These are phyloP conservation scores for Citeromyces matritensis DNA, from an alignment of 805 yeast species.

Conservation along the genomic window DNA sequence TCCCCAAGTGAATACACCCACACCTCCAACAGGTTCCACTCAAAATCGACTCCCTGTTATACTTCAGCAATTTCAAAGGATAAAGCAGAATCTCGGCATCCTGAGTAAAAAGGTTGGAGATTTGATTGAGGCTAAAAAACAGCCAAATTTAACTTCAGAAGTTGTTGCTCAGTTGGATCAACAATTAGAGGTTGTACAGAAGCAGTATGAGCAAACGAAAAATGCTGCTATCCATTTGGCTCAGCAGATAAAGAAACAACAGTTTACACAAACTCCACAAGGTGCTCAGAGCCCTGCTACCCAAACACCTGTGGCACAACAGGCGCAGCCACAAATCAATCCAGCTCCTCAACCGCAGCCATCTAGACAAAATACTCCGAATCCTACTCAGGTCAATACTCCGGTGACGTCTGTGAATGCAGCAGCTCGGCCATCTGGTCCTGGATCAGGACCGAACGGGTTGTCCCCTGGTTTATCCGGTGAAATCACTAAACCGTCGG, in stretches of 20 bases:
- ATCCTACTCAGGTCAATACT: conserved; percentile 9
- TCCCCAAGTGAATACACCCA: conserved; percentile 4
- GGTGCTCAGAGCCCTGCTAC: conserved; percentile 5
- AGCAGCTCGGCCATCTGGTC: conserved; percentile 23
- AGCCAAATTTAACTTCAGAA: conserved; percentile 26
- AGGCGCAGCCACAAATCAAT: conserved; percentile 5
- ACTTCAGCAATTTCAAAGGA: conserved; percentile 22
- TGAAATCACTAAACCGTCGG: conserved; percentile 23
- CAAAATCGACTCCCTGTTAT: conserved; percentile 5
- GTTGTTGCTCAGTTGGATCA: conserved; percentile 25
- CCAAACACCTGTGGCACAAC: conserved; percentile 2
- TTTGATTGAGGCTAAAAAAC: conserved; percentile 31
- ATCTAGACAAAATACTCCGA: conserved; percentile 4
- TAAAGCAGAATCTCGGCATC: conserved; percentile 30
- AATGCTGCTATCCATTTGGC: conserved; percentile 32
- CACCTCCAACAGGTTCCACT: conserved; percentile 5
- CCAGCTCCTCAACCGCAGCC: conserved; percentile 6
- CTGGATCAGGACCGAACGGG: conserved; percentile 5
- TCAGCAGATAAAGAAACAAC: conserved; percentile 15
- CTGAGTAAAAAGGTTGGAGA: conserved; percentile 32
- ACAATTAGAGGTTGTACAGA: conserved; percentile 31
- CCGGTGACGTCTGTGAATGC: conserved; percentile 34
- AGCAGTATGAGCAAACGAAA: conserved; percentile 31
- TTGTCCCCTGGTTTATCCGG: conserved; percentile 7
- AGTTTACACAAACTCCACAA: conserved; percentile 1